Percentiles rank a stretch among this genome's conserved stretches.
Conservation (phyloP, 495 filamentous ascomycete genomes). For the Melanomma pulvis-pyrius region DNA sequence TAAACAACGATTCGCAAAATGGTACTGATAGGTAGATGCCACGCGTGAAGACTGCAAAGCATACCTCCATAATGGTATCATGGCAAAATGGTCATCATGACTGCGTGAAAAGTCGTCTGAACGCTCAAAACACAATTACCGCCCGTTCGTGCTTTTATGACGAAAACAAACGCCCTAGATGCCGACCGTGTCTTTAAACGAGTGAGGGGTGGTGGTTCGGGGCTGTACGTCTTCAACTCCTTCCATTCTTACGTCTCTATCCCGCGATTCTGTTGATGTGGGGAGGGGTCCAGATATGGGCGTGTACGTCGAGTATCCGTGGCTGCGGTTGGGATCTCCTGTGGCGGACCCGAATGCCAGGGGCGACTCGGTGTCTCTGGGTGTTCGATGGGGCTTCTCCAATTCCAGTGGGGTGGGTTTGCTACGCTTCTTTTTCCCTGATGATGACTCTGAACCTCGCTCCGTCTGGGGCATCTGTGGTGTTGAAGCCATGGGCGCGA, state of each 20-base stretch:
- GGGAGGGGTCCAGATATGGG: constrained; percentile 35
- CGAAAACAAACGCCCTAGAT: constrained; percentile 39
- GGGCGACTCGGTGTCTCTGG: constrained; percentile 32
- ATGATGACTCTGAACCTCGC: constrained; percentile 31
- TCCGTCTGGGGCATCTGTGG: constrained; percentile 26
- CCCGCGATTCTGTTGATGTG: constrained; percentile 30
- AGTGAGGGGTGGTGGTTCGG: constrained; percentile 37
- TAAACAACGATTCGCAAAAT: constrained; percentile 15
- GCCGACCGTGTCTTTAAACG: constrained; percentile 42
- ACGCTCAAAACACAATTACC: constrained; percentile 42
- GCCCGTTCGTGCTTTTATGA: constrained; percentile 37
- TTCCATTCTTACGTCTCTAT: constrained; percentile 37
- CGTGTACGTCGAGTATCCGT: constrained; percentile 34
- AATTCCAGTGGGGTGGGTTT: constrained; percentile 36
- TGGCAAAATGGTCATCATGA: constrained; percentile 41
- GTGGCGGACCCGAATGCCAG: constrained; percentile 20
- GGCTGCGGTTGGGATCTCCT: constrained; percentile 19
- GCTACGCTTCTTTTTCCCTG: constrained; percentile 34
- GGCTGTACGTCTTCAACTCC: constrained; percentile 39
- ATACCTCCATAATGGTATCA: constrained; percentile 40
- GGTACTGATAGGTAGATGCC: constrained; percentile 28
- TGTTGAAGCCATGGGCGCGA: constrained; percentile 4
- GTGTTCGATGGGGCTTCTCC: constrained; percentile 23
- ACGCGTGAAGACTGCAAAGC: constrained; percentile 26
- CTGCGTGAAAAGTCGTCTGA: constrained; percentile 37